Base-by-base conservation (phyloP, 164 flowering plant genomes). In the Magnolia changhungtana region DNA sequence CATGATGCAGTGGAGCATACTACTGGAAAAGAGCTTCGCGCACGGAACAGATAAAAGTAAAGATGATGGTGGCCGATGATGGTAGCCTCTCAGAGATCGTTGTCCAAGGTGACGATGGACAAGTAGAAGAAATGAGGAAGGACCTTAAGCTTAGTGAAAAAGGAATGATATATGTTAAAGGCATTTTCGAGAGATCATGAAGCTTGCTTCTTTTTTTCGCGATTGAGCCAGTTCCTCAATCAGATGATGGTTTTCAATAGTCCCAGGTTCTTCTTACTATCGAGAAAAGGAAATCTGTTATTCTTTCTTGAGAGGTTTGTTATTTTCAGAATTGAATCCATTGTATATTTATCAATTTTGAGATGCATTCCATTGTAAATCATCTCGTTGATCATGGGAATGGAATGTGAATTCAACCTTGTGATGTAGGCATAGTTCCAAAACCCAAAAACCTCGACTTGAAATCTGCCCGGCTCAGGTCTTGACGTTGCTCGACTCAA, bases 151-250 rank as follows among this genome's bases (percentile, higher is more conserved):
- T 94, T 1, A 91, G 84, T 67, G 98, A 96, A 77, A 96, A 96
- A 77, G 99, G 98, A 50, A 96, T 96, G 99, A 95, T 94, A 0
- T 94, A 96, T 80, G 97, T 96, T 3, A 96, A 96, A 81, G 99
- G 97, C 73, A 58, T 94, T n/a, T 90, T 96, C 52, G 98, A 96
- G 81, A 88, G 91, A 78, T 89, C 74, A 83, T 18, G 8, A 55
- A 55, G 18, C 45, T 37, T 37, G 45, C 45, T 37, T 37, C 45
- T 37, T 55, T 11, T 16, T 11, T 55, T 16, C 13, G 19, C 1
- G 19, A 11, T 55, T 55, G 61, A 55, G 61, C 61, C 61, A 55
- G 18, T 11, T 11, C 13, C 61, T 55, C 61, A 9, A 55, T 55
- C 61, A 55, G 61, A 11, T 55, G 13, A 11, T 55, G 61, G 16